Base-by-base conservation (phyloP, 257 asterid species). In the Salvia rosmarinus region DNA sequence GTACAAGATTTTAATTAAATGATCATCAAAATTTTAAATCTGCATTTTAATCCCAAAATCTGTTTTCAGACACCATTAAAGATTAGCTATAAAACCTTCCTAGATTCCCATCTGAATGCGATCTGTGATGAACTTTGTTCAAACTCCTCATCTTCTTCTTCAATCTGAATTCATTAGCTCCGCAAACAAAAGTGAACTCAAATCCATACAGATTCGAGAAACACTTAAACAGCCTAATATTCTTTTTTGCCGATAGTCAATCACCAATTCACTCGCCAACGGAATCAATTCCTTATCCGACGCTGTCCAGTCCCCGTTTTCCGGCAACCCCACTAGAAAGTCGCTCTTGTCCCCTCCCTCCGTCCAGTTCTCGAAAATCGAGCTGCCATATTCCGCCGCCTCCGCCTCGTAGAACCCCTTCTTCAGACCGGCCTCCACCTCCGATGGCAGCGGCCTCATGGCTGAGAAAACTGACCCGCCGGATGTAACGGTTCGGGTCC, bases 331-430 rank as follows among this genome's bases (percentile, higher is more conserved):
- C 13, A 5, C 72, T 1, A 12, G n/a, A 1, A 54, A 49, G 2
- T 67, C 74, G 6, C 66, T 61, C 12, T 20, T 35, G 0, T 60
- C 73, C 5, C 80, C 86, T 1, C 74, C 55, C 25, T 81, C 84
- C 2, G 89, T 78, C 97, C 98, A 90, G 78, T 83, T 77, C 21
- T 92, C 91, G 39, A 92, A 87, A 9, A 88, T 65, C 17, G 89
- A 85, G 81, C 91, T 90, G n/a, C 90, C 92, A 13, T 72, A 82
- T 0, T 83, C 89, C 4, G 67, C 74, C 75, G 86, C 81, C 1
- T 82, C 75, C 0, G 55, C 13, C 0, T 72, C 42, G 61, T 84
- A 84, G n/a, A 80, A 21, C 43, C 92, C 96, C 72, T 58, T 85
- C 44, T 75, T 82, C 69, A 83, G 34, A 35, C 81, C 85, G 9